Base-by-base conservation (phyloP, 1,284 basidiomycete genomes). In the Puccinia novopanici region DNA sequence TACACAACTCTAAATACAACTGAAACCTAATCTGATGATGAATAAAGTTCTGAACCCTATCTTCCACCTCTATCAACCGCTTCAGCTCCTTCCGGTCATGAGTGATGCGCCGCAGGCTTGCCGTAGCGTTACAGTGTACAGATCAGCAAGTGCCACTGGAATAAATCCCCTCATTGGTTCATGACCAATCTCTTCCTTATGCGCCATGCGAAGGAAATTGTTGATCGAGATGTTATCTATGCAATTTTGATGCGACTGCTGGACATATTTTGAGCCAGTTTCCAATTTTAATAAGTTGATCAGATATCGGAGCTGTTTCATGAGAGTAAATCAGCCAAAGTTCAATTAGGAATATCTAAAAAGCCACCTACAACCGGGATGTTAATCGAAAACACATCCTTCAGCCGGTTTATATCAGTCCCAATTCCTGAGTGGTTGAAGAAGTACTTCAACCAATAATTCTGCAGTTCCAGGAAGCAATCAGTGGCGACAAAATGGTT, bases 401-500 rank as follows among this genome's bases (percentile, higher is more conserved):
- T 75, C n/a, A 75, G 42, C 4, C 73, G 34, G 8, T 75, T 30
- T 45, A 75, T 75, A 1, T 75, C 27, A 17, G 59, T 63, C 5
- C 73, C 73, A 27, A 65, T 48, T 30, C 63, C 63, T 10, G 63
- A 67, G 48, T 67, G 63, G 42, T 67, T 67, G 57, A 59, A 75
- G 45, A 75, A 75, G 12, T 63, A 75, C 30, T 75, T n/a, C n/a
- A n/a, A n/a, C n/a, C n/a, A n/a, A n/a, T n/a, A n/a, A n/a, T n/a
- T n/a, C n/a, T n/a, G n/a, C 50, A 63, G 22, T 24, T 75, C 73
- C 5, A 75, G 57, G 42, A 50, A 63, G 3, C 12, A 30, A 22
- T 75, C 59, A 12, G 57, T 75, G 10, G 73, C 73, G 0, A 75
- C 24, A 63, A 63, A 63, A 24, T 75, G 73, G 4, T 19, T 27